Base-by-base conservation (phyloP, 2,329 filamentous ascomycete species). In the Aspergillus brunneoviolaceus region DNA sequence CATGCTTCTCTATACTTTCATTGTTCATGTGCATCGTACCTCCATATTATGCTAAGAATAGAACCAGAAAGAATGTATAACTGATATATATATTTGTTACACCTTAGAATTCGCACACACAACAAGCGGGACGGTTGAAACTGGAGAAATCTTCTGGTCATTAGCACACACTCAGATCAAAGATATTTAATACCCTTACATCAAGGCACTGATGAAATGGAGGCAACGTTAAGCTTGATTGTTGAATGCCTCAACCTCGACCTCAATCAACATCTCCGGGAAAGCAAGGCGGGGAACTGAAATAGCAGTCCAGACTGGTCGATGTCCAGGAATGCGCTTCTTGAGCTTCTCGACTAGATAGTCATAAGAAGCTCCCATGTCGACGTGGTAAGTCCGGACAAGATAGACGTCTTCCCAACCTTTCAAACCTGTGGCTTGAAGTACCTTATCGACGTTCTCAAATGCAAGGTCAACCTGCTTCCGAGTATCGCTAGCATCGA, bases 231-330 rank as follows among this genome's bases (percentile, higher is more conserved):
- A 35, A 3, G 33, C 12, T 10, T 35, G 7, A 11, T 3, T 35
- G 2, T 14, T 11, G 33, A 35, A 23, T 12, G 63, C 65, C 51
- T 66, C 65, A 6, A 66, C 64, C 55, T 68, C 65, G 23, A 67
- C 63, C 54, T 68, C 65, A 49, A 67, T 63, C 10, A 59, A 21
- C 60, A 66, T 68, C 11, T 50, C 53, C 16, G 58, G 56, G 31
- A 67, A 62, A 2, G 58, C 65, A 19, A 67, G 55, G n/a, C 59
- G 58, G 6, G 45, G 35, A 42, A 67, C 55, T 3, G 58, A 58
- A 10, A 69, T 57, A 39, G 60, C 60, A 3, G 63, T 69, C 65
- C 66, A 69, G 27, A 69, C 58, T 6, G 67, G 67, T 21, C 59
- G 59, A 39, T 66, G 66, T 1, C 49, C 35, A 3, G 67, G 65